Evolutionary conservation across 2,329 filamentous ascomycete genomes (phyloP), one percentile per base, ranked within the genome.

Genomic region (Fusarium camptoceras): DNA sequence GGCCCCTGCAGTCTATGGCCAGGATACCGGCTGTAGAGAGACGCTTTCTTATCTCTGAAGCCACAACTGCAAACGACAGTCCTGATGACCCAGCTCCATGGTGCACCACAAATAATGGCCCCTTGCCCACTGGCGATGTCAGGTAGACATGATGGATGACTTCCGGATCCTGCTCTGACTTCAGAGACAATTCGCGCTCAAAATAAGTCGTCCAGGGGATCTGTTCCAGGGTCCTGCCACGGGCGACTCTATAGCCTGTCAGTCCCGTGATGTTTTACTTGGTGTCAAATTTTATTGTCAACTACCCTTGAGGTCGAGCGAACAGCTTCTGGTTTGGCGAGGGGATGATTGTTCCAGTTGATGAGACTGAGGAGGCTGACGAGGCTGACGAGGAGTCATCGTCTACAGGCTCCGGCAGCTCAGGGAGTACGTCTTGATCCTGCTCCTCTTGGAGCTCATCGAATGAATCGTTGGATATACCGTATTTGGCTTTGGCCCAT

Each of bases 31-130:
- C 92, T 9, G 88, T 85, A 1, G 96, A 93, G 43, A 97, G 84
- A 9, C 88, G 85, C 78, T 91, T 93, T 55, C 91, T 88, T 66
- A 98, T 89, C 78, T 97, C 92, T 46, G 88, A 86, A 4, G 91
- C 89, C 65, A 97, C 89, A 6, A 93, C 85, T 8, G 94, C 94
- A 81, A 98, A 99, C 4, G 94, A 97, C 62, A 98, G 87, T 9
- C 92, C 97, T 1, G 94, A 97, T 6, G 94, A 97, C 18, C 96
- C 96, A 42, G 93, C 96, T 41, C 96, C 96, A 81, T 99, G 96
- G 78, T 99, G 96, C 81, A 92, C 93, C 64, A 98, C 91, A 79
- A 99, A 94, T 8, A 99, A 84, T 1, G 95, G 94, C 0, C 92
- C 93, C 66, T 87, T 86, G 39, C 86, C 89, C 43, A 86, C 86